Evolutionary conservation across 2,329 filamentous ascomycete genomes (phyloP), one percentile per base, ranked within the genome.

Genomic region (Claviceps quebecensis): DNA sequence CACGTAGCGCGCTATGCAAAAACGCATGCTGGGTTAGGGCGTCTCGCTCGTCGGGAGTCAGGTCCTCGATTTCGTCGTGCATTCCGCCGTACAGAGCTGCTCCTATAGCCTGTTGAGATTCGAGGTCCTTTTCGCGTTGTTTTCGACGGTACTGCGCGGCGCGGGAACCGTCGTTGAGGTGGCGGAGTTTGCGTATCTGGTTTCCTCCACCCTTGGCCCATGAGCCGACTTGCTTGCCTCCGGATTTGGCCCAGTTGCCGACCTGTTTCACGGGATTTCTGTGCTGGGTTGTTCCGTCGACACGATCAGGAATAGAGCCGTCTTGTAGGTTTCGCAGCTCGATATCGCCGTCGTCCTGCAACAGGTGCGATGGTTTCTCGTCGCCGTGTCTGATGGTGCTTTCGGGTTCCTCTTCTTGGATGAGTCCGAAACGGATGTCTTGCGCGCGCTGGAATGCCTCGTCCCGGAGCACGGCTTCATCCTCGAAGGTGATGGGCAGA

Each of bases 401-500:
- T 16, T 16, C 38, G 14, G 38, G 34, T 22, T 77, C 73, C 3
- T 75, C 73, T 11, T 77, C 74, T 0, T 77, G 70, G 0, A 72
- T 55, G 6, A 86, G 65, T 0, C 83, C 82, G 52, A 90, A 77
- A 8, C 84, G 82, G 22, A 73, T 74, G 52, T 83, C 81, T 63
- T 94, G 88, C 3, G 83, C 84, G 46, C 84, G 76, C 58, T 88
- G 84, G 63, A 97, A 98, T 40, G 86, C 87, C 61, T 91, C 81
- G 58, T 98, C 93, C 6, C 91, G 83, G n/a, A 87, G 72, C 0
- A 93, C 87, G 2, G 93, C 93, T 62, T 96, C 91, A 56, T 97
- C 93, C 65, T 98, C 93, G 51, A 97, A 81, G 0, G 91, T 97
- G 56, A 97, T 94, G 0, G 93, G 93, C 3, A 98, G 72, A 61